phyloP scores from a whole-genome alignment of 2,329 filamentous ascomycete genomes.

The Nigrospora oryzae region DNA sequence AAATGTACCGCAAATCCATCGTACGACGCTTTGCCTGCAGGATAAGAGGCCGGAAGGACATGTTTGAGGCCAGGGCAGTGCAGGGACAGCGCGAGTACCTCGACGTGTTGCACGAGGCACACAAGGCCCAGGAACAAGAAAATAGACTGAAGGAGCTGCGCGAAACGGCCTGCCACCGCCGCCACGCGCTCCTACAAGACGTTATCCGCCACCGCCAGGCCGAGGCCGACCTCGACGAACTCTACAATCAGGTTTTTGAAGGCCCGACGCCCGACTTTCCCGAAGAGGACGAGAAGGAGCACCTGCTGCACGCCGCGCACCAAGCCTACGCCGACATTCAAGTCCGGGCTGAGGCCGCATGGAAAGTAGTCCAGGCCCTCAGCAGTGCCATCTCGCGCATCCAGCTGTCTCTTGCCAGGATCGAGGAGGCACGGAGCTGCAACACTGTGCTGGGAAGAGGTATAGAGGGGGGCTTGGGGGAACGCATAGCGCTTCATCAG shows the following conservation, averaged over 20 bases:
- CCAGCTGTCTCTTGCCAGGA: slow-evolving; percentile 6
- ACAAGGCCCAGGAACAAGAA: slow-evolving; percentile 33
- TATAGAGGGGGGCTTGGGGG: slow-evolving; percentile 40
- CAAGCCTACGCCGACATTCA: slow-evolving; percentile 28
- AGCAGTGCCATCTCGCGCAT: slow-evolving; percentile 28
- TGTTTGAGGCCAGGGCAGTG: slow-evolving; percentile 37
- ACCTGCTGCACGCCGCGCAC: slow-evolving; percentile 22
- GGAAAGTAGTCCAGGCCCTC: slow-evolving; percentile 30
- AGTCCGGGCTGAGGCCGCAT: slow-evolving; percentile 27
- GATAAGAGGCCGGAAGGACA: slow-evolving; percentile 37
- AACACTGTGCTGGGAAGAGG: slow-evolving; percentile 43
- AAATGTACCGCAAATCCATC: slow-evolving; percentile 42
- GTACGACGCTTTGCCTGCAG: slow-evolving; percentile 43
- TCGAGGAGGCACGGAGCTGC: slow-evolving; percentile 34
- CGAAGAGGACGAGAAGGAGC: slow-evolving; percentile 41
- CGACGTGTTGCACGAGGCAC: slow-evolving; percentile 38
- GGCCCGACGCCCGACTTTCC: slow-evolving; percentile 43
- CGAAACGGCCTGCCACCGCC: slow-evolving; percentile 26
- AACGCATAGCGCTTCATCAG: slow-evolving; percentile 39
- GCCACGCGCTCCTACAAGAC: slow-evolving; percentile 24
- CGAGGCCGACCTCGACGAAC: slow-evolving; percentile 36
- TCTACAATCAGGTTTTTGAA: slow-evolving; percentile 46
- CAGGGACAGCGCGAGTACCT: slow-evolving; percentile 49
- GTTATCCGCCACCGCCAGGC: slow-evolving; percentile 27
- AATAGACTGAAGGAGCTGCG: slow-evolving; percentile 30